phyloP scores from a whole-genome alignment of 1,139 yeast genomes.

The Saccharomyces hybrid region DNA sequence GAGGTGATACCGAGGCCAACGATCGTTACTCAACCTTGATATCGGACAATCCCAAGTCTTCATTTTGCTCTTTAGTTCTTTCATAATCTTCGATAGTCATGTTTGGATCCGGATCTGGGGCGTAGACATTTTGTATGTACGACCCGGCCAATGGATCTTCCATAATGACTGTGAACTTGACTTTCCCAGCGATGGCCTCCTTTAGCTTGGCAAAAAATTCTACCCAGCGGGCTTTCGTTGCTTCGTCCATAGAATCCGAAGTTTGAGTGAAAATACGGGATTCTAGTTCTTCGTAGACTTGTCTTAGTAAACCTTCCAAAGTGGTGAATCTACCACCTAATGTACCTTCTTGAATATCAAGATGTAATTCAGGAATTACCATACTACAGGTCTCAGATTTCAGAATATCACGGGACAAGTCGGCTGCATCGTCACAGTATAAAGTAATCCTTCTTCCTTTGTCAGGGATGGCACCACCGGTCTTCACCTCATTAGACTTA shows the following conservation, averaged over 20 bases:
- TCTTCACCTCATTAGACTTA: conserved; percentile 94
- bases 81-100: conserved; percentile 87
- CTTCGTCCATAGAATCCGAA: conserved; percentile 85
- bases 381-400: conserved; percentile 92
- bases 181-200: conserved; percentile 76
- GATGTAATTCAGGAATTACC: conserved; percentile 74
- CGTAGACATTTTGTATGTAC: conserved; percentile 93
- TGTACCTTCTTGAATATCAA: conserved; percentile 94
- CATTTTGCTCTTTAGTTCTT: conserved; percentile 81
- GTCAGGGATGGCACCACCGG: conserved; percentile 93
- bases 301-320: conserved; percentile 82
- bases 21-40: conserved; percentile 40
- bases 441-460: conserved; percentile 72
- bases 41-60: conserved; percentile 83
- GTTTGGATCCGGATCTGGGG: conserved; percentile 96
- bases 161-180: conserved; percentile 78
- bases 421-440: conserved; percentile 83
- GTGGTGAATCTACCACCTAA: conserved; percentile 98
- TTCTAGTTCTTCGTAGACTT: conserved; percentile 84
- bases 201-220: conserved; percentile 66
- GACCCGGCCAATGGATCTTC: conserved; percentile 94
- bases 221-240: conserved; percentile 72
- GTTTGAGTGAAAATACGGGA: conserved; percentile 78
- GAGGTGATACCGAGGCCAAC: background rate
- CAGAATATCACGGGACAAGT: conserved; percentile 86